Evolutionary conservation across 2,329 filamentous ascomycete genomes (phyloP).

Genomic region (Monosporascus ibericus): DNA sequence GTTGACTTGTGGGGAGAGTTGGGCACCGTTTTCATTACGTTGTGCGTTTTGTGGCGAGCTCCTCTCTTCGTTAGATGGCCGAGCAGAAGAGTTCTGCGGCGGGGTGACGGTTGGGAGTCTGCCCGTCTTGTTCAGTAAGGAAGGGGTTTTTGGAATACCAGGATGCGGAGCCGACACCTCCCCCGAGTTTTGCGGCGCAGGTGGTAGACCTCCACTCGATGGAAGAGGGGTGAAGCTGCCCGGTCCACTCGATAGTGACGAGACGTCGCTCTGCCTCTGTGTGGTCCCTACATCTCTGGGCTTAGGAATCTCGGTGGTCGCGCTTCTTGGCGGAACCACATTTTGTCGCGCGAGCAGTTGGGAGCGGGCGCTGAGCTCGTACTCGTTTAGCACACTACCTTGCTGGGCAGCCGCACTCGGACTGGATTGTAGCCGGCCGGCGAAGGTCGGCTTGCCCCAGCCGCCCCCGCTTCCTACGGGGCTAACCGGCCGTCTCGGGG

Average conservation of each 20-base stretch:
- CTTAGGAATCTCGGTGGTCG: background rate
- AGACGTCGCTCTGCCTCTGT: constrained; percentile 4
- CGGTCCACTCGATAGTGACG: no score
- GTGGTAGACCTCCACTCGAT: no score
- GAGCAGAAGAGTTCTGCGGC: no score
- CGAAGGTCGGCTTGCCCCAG: constrained; percentile 4
- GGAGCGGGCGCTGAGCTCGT: constrained; percentile 15
- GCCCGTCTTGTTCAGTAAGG: no score
- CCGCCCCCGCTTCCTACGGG: background rate
- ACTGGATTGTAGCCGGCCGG: background rate
- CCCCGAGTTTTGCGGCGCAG: no score
- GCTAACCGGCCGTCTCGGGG: background rate
- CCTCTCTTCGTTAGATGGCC: no score
- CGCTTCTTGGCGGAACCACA: constrained; percentile 2
- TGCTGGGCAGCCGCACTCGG: background rate
- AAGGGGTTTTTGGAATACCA: no score
- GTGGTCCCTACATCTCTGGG: constrained; percentile 13
- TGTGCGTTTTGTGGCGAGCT: no score
- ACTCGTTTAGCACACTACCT: constrained; percentile 9
- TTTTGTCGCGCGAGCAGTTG: constrained; percentile 14
- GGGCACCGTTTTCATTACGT: background rate
- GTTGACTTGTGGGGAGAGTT: background rate
- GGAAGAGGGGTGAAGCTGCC: no score
- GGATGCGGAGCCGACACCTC: no score
- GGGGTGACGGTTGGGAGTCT: no score